These are phyloP conservation scores for Arthroderma sp. DNA, from an alignment of 2,329 filamentous ascomycete species.

Conservation along the genomic window DNA sequence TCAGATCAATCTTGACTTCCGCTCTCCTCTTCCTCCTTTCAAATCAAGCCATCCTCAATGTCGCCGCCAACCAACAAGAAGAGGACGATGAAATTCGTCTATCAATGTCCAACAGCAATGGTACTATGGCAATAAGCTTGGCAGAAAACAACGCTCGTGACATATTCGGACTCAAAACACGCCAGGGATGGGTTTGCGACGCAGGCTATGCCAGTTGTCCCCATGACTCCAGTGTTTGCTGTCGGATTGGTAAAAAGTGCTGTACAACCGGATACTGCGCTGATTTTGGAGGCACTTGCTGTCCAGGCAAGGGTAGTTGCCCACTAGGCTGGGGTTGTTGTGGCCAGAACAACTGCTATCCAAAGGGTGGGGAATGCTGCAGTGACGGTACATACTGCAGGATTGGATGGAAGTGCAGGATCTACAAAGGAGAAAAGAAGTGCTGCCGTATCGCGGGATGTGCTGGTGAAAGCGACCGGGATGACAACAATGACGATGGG, in stretches of 20 bases:
- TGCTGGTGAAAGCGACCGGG: neutral
- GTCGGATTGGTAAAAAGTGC: neutral
- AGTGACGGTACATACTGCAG: neutral
- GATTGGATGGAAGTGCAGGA: neutral
- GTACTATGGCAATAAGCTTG: too few relatives aligned
- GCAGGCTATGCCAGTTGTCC: neutral
- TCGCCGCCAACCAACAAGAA: too few relatives aligned
- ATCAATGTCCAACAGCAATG: too few relatives aligned
- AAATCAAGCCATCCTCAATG: too few relatives aligned
- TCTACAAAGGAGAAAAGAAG: neutral
- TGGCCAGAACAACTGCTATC: neutral
- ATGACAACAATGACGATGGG: neutral
- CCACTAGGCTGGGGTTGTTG: neutral
- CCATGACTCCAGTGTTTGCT: neutral
- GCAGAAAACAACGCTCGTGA: neutral
- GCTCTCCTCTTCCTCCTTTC: too few relatives aligned
- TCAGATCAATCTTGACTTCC: too few relatives aligned
- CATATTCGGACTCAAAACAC: neutral
- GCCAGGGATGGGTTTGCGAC: neutral
- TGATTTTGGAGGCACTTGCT: neutral
- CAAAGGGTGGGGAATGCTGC: neutral
- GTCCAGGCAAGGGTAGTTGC: neutral
- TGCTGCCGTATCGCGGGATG: neutral
- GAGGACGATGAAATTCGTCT: too few relatives aligned
- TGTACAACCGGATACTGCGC: neutral